Conservation (phyloP, 192 early-diverging fungal species). For the Coemansia sp. region DNA sequence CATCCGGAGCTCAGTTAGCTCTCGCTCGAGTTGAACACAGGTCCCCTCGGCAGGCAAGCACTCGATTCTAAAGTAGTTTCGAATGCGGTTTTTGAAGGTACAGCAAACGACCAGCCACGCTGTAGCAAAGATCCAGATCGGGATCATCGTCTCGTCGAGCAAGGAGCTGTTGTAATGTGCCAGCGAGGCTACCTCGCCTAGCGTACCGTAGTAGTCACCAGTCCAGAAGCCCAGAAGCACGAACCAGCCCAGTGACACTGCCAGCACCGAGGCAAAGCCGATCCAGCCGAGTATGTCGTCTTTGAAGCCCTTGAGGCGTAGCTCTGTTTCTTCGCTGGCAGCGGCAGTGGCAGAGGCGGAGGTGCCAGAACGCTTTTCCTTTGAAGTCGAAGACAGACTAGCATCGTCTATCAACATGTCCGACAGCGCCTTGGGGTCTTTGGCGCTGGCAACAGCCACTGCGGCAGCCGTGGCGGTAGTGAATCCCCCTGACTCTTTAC, state of each 20-base stretch:
- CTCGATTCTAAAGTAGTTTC: constrained; percentile 58
- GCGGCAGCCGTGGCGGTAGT: constrained; percentile 16
- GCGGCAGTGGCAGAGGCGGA: constrained; percentile 3
- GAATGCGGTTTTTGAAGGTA: constrained; percentile 37
- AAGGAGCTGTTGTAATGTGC: constrained; percentile 55
- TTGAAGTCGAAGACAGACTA: constrained; percentile 3
- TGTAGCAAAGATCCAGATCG: constrained; percentile 54
- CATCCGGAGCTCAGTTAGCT: constrained; percentile 47
- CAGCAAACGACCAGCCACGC: constrained; percentile 46
- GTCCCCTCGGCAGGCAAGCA: constrained; percentile 44
- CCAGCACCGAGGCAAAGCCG: constrained; percentile 31
- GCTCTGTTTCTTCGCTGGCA: background rate
- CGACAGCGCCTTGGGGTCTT: constrained; percentile 19
- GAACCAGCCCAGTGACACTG: constrained; percentile 42
- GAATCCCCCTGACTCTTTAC: constrained; percentile 19
- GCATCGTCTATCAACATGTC: background rate
- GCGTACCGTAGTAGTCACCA: constrained; percentile 57
- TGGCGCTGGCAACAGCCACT: background rate
- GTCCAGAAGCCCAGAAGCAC: constrained; percentile 42
- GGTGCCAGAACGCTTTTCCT: constrained; percentile 1
- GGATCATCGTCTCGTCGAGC: constrained; percentile 44
- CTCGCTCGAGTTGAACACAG: constrained; percentile 56
- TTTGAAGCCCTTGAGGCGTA: constrained; percentile 36
- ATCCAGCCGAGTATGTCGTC: constrained; percentile 48
- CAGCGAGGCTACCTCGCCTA: constrained; percentile 58